These are phyloP conservation scores for Hypoxylon rickii DNA, from an alignment of 495 filamentous ascomycete genomes.

Conservation along the genomic window DNA sequence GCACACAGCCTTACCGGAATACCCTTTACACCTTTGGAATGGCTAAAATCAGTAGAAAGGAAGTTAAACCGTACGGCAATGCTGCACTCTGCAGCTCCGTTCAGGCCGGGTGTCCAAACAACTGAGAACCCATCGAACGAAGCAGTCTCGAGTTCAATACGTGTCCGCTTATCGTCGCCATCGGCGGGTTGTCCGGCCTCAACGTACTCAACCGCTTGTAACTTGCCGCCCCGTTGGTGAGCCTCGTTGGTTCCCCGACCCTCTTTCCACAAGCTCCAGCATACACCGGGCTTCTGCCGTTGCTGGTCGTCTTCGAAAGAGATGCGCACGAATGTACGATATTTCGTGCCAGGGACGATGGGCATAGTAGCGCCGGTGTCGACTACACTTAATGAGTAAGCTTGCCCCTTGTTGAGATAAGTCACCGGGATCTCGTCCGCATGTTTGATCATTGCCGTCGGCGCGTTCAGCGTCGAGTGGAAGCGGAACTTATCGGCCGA, in stretches of 20 bases:
- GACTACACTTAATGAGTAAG: conserved; percentile 77
- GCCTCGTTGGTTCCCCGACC: conserved; percentile 87
- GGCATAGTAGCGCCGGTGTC: conserved; percentile 63
- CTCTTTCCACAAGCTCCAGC: conserved; percentile 97
- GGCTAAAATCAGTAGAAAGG: conserved; percentile 95
- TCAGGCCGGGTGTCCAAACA: conserved; percentile 74
- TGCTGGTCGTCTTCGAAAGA: conserved; percentile 96
- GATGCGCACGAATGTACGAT: conserved; percentile 85
- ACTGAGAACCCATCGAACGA: conserved; percentile 94
- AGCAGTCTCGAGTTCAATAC: conserved; percentile 76
- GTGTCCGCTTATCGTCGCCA: conserved; percentile 71
- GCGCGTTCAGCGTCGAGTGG: conserved; percentile 85
- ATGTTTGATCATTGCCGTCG: conserved; percentile 94
- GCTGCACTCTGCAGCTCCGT: conserved; percentile 68
- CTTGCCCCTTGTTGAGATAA: conserved; percentile 96
- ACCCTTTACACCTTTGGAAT: conserved; percentile 97
- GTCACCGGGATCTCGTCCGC: conserved; percentile 88
- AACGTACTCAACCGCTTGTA: conserved; percentile 92
- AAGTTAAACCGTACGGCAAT: conserved; percentile 96
- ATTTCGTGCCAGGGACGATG: conserved; percentile 57
- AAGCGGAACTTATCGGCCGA: conserved; percentile 80
- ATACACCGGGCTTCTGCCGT: conserved; percentile 74
- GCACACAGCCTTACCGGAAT: conserved; percentile 90
- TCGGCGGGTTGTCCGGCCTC: conserved; percentile 73
- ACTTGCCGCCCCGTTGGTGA: conserved; percentile 81